Evolutionary conservation across 1,284 basidiomycete genomes (phyloP), one percentile per base, ranked within the genome.

Genomic region (Rhizoctonia solani): DNA sequence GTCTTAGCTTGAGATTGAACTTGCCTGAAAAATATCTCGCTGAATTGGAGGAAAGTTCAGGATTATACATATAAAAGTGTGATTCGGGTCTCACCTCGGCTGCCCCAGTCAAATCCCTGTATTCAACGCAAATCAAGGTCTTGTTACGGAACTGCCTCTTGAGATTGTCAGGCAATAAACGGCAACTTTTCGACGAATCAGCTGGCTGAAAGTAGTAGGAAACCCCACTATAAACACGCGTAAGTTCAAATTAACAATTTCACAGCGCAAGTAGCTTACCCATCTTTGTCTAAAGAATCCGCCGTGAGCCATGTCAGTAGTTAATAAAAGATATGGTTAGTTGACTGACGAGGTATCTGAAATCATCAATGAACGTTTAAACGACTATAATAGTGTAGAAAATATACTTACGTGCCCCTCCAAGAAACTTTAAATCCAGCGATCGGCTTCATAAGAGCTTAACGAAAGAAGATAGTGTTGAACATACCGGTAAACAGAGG

Each of bases 21-120:
- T 19, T 21, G 68, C 70, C 44, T 70, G 67, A 53, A 71, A 71
- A 32, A 71, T 68, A 34, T 68, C 67, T n/a, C 69, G 58, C 53
- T 71, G 46, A 21, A 19, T 49, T 46, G 16, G 16, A 29, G 25
- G 55, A 41, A 13, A 46, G 32, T 29, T 29, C 16, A 37, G 58
- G 54, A 25, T 53, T 54, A 49, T 23, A 47, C 30, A 25, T 16
- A 27, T 19, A 14, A 25, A 29, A 21, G 16, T 39, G 29, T 19
- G 30, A 50, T 29, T 16, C n/a, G 14, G 41, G 4, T 44, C 29
- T n/a, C 27, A 42, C 52, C 59, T 65, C 61, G 19, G 42, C 27
- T 32, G 37, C 25, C 13, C 34, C n/a, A 27, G 41, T 65, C 39
- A 52, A 21, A 11, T 44, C 68, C 39, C 59, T 52, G 27, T 65